These are phyloP conservation scores for Fraxinus platypoda DNA, from an alignment of 305 asterid genomes.

Conservation along the genomic window DNA sequence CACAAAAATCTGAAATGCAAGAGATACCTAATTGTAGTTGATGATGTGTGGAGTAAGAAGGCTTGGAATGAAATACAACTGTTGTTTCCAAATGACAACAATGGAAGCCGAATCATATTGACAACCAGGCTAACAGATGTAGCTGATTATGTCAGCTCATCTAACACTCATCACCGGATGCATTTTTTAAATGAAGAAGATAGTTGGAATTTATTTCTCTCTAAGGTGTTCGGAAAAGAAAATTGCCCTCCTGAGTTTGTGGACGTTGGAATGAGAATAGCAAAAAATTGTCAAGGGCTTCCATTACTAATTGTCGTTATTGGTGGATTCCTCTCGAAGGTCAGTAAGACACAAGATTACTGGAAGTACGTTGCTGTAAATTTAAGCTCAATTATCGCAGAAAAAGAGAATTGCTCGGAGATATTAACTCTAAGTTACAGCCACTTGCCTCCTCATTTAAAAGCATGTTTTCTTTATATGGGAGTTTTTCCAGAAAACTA, in stretches of 20 bases:
- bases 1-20: too few relatives aligned
- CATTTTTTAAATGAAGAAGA: background rate
- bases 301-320: background rate
- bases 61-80: too few relatives aligned
- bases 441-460: too few relatives aligned
- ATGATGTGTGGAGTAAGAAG: too few relatives aligned
- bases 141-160: background rate
- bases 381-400: too few relatives aligned
- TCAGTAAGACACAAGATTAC: too few relatives aligned
- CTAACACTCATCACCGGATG: background rate
- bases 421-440: background rate
- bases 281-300: slow-evolving; percentile 2
- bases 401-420: too few relatives aligned
- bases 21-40: too few relatives aligned
- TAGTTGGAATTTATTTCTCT: slow-evolving; percentile 17
- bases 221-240: background rate
- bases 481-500: too few relatives aligned
- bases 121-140: slow-evolving; percentile 11
- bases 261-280: slow-evolving; percentile 1
- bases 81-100: background rate
- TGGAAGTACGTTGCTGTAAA: too few relatives aligned
- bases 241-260: slow-evolving; percentile 7
- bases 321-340: too few relatives aligned
- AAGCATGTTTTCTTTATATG: too few relatives aligned
- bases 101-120: slow-evolving; percentile 16